A percentile compares a stretch with the other conserved stretches of the same genome.
Conservation (phyloP, 2,329 filamentous ascomycete species). For the Pseudogymnoascus sp. region DNA sequence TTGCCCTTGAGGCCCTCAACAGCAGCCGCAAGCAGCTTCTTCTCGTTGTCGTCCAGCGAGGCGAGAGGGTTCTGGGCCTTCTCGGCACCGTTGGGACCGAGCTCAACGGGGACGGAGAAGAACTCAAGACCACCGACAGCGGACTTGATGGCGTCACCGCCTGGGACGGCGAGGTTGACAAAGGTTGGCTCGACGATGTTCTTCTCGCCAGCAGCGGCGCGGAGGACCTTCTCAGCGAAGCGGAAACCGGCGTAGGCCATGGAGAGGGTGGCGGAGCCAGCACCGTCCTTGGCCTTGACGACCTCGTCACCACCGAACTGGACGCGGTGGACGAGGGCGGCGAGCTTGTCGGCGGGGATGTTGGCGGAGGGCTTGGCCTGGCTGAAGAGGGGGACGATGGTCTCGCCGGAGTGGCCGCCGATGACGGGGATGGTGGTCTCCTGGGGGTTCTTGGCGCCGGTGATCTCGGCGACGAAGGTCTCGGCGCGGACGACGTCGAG, state of each 20-base stretch:
- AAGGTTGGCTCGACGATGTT: conserved; percentile 91
- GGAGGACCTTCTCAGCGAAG: conserved; percentile 91
- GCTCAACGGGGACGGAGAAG: conserved; percentile 93
- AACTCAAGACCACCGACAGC: conserved; percentile 82
- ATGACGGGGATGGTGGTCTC: conserved; percentile 85
- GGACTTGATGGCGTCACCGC: conserved; percentile 68
- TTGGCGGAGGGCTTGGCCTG: conserved; percentile 70
- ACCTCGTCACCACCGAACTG: conserved; percentile 98
- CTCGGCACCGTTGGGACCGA: conserved; percentile 78
- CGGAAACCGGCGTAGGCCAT: conserved; percentile 96
- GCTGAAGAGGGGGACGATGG: conserved; percentile 96
- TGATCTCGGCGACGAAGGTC: conserved; percentile 85
- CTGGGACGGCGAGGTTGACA: conserved; percentile 87
- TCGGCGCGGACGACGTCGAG: conserved; percentile 97
- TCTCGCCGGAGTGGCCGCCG: conserved; percentile 95
- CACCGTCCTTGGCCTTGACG: conserved; percentile 88
- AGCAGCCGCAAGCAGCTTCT: conserved; percentile 71
- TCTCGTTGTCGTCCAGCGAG: conserved; percentile 75
- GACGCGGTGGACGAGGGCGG: conserved; percentile 84
- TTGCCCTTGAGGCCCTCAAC: conserved; percentile 79
- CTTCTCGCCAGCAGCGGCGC: conserved; percentile 87
- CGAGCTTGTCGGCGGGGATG: conserved; percentile 84
- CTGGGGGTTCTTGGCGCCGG: conserved; percentile 72
- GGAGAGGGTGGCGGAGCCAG: conserved; percentile 81
- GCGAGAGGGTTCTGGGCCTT: conserved; percentile 75